These are phyloP conservation scores for Colletotrichum musicola DNA, from an alignment of 2,329 filamentous ascomycete species.

Conservation along the genomic window DNA sequence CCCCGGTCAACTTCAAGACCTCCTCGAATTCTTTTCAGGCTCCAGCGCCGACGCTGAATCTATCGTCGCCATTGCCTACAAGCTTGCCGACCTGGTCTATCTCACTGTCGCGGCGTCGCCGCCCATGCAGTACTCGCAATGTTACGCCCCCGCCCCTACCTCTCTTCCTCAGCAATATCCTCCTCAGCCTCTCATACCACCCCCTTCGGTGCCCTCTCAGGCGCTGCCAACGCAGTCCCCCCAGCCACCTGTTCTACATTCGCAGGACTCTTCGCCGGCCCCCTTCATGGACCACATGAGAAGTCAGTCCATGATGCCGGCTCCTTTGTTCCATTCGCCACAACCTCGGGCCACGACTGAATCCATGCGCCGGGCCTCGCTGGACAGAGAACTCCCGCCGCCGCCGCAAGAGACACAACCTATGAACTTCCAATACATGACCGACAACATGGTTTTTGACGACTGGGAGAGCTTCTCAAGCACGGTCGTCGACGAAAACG, in stretches of 20 bases:
- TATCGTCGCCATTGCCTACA: constrained; percentile 70
- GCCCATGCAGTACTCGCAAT: constrained; percentile 40
- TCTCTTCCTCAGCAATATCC: constrained; percentile 36
- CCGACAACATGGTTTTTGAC: constrained; percentile 53
- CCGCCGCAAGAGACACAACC: constrained; percentile 40
- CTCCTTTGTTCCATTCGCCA: constrained; percentile 33
- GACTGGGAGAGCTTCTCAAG: constrained; percentile 57
- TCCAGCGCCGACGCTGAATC: constrained; percentile 68
- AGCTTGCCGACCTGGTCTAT: constrained; percentile 63
- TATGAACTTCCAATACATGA: constrained; percentile 60
- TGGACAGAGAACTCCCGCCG: constrained; percentile 39
- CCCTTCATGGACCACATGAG: constrained; percentile 39
- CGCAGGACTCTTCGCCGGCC: constrained; percentile 32
- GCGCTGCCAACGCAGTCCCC: constrained; percentile 39
- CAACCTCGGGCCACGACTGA: constrained; percentile 34
- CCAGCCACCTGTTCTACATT: constrained; percentile 36
- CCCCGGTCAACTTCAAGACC: constrained; percentile 72
- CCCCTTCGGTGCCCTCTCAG: constrained; percentile 39
- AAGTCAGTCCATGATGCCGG: constrained; percentile 38
- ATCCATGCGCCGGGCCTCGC: constrained; percentile 34
- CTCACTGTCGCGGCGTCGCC: constrained; percentile 38
- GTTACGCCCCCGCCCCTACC: constrained; percentile 36
- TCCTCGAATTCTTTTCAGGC: constrained; percentile 74
- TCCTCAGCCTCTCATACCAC: constrained; percentile 38
- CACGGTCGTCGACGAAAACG: constrained; percentile 49